Percentiles rank a stretch among this genome's conserved stretches.
These are phyloP conservation scores for Pichia sp. DNA, from an alignment of 1,139 yeast genomes.

Conservation along the genomic window DNA sequence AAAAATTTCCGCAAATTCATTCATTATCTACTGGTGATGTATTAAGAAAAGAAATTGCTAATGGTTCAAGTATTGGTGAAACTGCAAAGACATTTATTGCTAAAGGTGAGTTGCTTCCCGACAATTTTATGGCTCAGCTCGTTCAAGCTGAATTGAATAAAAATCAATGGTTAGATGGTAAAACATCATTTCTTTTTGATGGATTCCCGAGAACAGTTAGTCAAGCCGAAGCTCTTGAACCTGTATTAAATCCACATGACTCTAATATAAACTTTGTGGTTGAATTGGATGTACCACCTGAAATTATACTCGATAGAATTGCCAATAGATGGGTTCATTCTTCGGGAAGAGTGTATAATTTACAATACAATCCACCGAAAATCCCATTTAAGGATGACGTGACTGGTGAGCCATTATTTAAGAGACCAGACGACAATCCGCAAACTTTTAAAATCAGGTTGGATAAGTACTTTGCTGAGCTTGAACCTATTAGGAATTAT, in stretches of 20 bases:
- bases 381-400: slow-evolving; percentile 74
- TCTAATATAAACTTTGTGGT: slow-evolving; percentile 65
- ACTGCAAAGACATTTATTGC: slow-evolving; percentile 52
- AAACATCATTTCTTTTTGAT: slow-evolving; percentile 69
- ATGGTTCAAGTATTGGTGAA: slow-evolving; percentile 49
- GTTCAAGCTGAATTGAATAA: slow-evolving; percentile 44
- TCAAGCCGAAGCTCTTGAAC: slow-evolving; percentile 62
- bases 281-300: slow-evolving; percentile 77
- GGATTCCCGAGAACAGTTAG: slow-evolving; percentile 81
- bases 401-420: slow-evolving; percentile 78
- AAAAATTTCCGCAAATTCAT: slow-evolving; percentile 41
- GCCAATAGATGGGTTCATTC: slow-evolving; percentile 86
- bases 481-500: slow-evolving; percentile 60
- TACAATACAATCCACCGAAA: slow-evolving; percentile 86
- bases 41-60: slow-evolving; percentile 59
- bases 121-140: slow-evolving; percentile 54
- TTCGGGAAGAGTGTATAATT: slow-evolving; percentile 81
- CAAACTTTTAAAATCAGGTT: slow-evolving; percentile 65
- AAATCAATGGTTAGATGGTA: slow-evolving; percentile 41
- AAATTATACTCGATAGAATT: slow-evolving; percentile 70
- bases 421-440: slow-evolving; percentile 75
- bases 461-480: slow-evolving; percentile 51
- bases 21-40: slow-evolving; percentile 82
- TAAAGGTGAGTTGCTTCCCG: slow-evolving; percentile 69
- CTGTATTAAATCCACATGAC: slow-evolving; percentile 35